phyloP scores from a whole-genome alignment of 441 rosid species.

The Hura crepitans region DNA sequence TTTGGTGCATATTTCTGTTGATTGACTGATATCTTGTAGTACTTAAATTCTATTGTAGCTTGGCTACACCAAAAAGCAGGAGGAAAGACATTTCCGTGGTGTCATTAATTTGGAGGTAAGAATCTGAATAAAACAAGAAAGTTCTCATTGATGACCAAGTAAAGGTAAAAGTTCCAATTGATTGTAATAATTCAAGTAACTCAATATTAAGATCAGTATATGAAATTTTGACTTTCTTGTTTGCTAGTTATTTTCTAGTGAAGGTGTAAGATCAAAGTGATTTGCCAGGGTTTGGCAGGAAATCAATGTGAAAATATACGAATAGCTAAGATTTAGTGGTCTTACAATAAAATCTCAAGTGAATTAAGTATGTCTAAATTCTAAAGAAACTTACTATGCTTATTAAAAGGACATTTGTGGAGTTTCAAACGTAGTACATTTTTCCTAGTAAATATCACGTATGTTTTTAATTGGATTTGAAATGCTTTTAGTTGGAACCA shows the following conservation, averaged over 20 bases:
- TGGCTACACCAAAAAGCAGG: conserved; percentile 94
- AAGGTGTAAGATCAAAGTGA: neutral
- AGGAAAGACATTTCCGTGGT: conserved; percentile 91
- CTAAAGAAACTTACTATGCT: too few relatives aligned
- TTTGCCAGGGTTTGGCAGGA: neutral
- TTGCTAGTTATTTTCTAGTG: neutral
- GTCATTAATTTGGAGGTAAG: conserved; percentile 86
- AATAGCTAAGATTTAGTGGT: neutral
- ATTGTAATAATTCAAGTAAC: neutral
- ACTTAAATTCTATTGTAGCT: conserved; percentile 50
- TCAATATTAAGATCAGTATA: neutral
- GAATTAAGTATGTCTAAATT: too few relatives aligned
- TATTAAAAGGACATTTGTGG: too few relatives aligned
- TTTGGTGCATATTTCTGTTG: conserved; percentile 9
- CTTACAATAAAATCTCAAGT: too few relatives aligned
- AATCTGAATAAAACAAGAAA: neutral
- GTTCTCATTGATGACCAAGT: neutral
- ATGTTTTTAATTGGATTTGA: too few relatives aligned
- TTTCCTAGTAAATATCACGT: too few relatives aligned
- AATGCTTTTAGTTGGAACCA: too few relatives aligned
- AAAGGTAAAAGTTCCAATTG: neutral
- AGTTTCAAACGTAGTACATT: too few relatives aligned
- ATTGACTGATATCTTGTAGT: conserved; percentile 14
- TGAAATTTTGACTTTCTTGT: neutral
- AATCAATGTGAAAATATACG: neutral